A percentile compares a stretch with the other conserved stretches of the same genome.
phyloP scores from a whole-genome alignment of 306 rosid genomes.

The Acacia acuminata region DNA sequence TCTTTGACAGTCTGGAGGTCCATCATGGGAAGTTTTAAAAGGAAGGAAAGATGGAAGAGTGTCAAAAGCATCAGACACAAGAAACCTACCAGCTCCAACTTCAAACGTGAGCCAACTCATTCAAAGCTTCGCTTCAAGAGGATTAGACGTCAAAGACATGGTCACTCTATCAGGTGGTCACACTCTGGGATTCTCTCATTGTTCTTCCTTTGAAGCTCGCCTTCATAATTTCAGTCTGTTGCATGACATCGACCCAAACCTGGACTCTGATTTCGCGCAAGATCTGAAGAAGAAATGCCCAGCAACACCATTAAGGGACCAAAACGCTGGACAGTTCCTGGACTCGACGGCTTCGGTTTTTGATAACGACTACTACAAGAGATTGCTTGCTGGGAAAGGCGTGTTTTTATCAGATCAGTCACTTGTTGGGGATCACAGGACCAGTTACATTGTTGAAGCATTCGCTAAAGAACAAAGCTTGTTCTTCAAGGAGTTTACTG shows the following conservation, averaged over 20 bases:
- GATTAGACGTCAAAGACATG: conserved; percentile 63
- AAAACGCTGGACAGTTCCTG: conserved; percentile 51
- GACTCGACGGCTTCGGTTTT: conserved; percentile 55
- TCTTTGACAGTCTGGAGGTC: conserved; percentile 62
- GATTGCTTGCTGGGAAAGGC: conserved; percentile 39
- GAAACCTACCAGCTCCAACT: conserved; percentile 67
- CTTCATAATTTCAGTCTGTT: conserved; percentile 44
- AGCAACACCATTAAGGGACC: conserved; percentile 46
- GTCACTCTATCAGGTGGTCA: conserved; percentile 81
- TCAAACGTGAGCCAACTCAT: conserved; percentile 55
- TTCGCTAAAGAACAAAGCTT: conserved; percentile 46
- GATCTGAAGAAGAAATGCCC: conserved; percentile 49
- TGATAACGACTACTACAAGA: conserved; percentile 54
- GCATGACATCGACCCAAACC: conserved; percentile 57
- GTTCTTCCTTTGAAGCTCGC: conserved; percentile 59
- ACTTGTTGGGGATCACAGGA: conserved; percentile 45
- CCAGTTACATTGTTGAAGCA: conserved; percentile 46
- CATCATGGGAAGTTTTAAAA: conserved; percentile 59
- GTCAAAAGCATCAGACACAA: conserved; percentile 65
- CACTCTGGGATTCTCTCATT: conserved; percentile 73
- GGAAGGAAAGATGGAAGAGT: conserved; percentile 84
- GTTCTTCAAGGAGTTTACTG: conserved; percentile 58
- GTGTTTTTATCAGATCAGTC: conserved; percentile 58
- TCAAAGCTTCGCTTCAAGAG: conserved; percentile 62
- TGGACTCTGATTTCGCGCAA: conserved; percentile 52